These are phyloP conservation scores for Bromus sterilis DNA, from an alignment of 176 grass and related monocot species.

Conservation along the genomic window DNA sequence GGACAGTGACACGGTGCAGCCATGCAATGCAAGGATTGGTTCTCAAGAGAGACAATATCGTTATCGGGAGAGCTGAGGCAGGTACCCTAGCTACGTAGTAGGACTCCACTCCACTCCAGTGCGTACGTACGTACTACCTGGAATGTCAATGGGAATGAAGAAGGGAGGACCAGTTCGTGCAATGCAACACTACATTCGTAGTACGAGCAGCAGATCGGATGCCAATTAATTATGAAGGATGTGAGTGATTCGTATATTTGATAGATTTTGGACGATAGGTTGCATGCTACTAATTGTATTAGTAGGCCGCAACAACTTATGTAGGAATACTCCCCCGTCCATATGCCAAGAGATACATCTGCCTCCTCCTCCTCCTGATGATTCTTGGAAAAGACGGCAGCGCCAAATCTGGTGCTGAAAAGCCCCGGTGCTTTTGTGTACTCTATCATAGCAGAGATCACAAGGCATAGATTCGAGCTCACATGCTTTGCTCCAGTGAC, in stretches of 20 bases:
- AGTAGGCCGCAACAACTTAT: neutral
- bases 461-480: constrained; percentile 30
- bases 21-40: neutral
- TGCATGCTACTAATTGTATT: neutral
- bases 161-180: neutral
- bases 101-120: too few species aligned
- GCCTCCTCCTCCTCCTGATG: too few species aligned
- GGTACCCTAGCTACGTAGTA: neutral
- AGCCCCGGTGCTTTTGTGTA: neutral
- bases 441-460: neutral
- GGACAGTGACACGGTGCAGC: constrained; percentile 2
- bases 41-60: neutral
- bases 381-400: constrained; percentile 34
- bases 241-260: neutral
- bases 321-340: neutral
- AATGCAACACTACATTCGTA: neutral
- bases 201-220: neutral
- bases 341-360: neutral
- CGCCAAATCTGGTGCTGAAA: constrained; percentile 6
- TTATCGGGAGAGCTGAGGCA: neutral
- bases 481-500: neutral
- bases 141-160: constrained; percentile 23
- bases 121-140: too few species aligned
- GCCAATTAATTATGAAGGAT: neutral
- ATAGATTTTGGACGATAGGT: neutral